Evolutionary conservation across 2,329 filamentous ascomycete genomes (phyloP), one percentile per base, ranked within the genome.

Genomic region (Huntiella omanensis): DNA sequence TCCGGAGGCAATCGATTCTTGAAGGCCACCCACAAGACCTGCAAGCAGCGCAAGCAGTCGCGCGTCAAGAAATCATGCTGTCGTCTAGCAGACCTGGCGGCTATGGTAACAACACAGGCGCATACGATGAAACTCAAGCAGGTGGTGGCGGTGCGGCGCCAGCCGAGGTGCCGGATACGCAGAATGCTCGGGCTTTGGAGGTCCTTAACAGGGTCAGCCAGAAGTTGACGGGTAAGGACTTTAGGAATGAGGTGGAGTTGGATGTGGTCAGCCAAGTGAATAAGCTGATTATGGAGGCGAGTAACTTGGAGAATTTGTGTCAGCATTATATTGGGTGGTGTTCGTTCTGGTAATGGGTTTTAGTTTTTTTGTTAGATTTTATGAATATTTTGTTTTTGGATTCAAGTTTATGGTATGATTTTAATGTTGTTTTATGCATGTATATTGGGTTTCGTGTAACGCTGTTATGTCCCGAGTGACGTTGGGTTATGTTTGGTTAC

Each of bases 241-340:
- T 98, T 62, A 87, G 85, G 62, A 73, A 77, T 2, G 73, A 73
- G 40, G 82, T 92, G 56, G 88, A 96, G 63, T 70, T 98, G 52
- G 80, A 78, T 49, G 78, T 93, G 16, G 77, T 83, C 47, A 76
- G 77, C 51, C 91, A 99, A 64, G 92, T 98, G 4, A 88, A 94
- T 62, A 88, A 92, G 61, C 67, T 99, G 56, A 82, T 99, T 55
- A 80, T 82, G 51, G 88, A 98, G 66, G 91, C 91, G 16, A 98
- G 91, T 5, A 95, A 91, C 58, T 69, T 96, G 55, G 91, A 96
- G 71, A 96, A 96, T 60, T 67, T 98, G 51, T 98, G 91, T 60
- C 91, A 96, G 68, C 91, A 96, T 66, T 98, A 95, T 61, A 94
- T 96, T 55, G 91, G 91, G 52, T 96, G 88, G 88, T 96, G 88